phyloP scores from a whole-genome alignment of 768 basidiomycete genomes.

The Hericium erinaceus region DNA sequence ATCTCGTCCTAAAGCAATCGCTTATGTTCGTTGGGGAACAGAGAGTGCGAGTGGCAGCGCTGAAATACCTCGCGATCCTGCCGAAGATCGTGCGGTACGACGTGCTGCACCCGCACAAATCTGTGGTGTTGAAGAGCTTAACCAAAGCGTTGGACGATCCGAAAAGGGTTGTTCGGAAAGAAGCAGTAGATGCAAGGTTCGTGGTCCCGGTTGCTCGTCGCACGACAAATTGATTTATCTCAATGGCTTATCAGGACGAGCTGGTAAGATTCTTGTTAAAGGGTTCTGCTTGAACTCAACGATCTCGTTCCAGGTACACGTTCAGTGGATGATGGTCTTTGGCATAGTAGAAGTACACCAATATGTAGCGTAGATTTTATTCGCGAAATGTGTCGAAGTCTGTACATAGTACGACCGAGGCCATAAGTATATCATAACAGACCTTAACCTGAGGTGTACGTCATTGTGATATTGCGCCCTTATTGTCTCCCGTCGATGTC shows the following conservation, averaged over 20 bases:
- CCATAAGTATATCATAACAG: too few relatives aligned
- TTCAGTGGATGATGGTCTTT: not conserved
- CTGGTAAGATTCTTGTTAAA: not conserved
- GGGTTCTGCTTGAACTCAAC: not conserved
- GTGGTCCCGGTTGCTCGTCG: not conserved
- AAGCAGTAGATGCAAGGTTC: slow-evolving; percentile 76
- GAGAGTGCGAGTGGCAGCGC: slow-evolving; percentile 68
- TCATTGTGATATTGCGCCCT: too few relatives aligned
- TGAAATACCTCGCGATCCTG: slow-evolving; percentile 64
- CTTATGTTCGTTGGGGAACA: slow-evolving; percentile 21
- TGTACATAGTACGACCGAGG: too few relatives aligned
- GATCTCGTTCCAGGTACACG: not conserved
- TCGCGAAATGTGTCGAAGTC: too few relatives aligned
- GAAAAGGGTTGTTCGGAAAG: slow-evolving; percentile 72
- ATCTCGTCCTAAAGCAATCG: not conserved
- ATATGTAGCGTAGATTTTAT: not conserved
- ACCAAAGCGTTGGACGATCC: slow-evolving; percentile 80
- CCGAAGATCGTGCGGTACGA: slow-evolving; percentile 77
- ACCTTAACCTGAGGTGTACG: too few relatives aligned
- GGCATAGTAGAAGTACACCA: not conserved
- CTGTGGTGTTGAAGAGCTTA: slow-evolving; percentile 63
- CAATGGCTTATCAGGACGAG: not conserved
- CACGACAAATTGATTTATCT: not conserved
- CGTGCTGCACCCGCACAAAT: slow-evolving; percentile 72
- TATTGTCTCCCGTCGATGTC: not conserved